phyloP scores from a whole-genome alignment of 495 filamentous ascomycete genomes.

The Peziza echinospora region DNA sequence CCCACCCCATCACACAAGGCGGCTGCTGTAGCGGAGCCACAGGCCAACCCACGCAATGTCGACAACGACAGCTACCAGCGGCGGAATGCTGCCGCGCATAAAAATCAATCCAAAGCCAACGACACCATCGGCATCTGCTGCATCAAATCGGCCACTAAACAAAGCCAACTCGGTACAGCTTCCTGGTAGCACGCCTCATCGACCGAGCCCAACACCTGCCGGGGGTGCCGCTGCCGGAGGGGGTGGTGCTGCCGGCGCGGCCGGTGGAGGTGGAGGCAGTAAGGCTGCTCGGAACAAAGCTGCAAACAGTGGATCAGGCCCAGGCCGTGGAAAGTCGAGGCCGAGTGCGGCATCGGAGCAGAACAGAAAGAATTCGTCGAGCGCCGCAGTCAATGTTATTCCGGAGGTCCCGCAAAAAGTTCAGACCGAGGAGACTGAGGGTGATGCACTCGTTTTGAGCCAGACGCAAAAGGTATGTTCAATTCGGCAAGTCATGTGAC shows the following conservation, averaged over 20 bases:
- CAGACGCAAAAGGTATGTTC: background rate
- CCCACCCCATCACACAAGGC: too few relatives aligned
- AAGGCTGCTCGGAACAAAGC: constrained; percentile 53
- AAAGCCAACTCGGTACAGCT: background rate
- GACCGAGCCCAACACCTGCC: background rate
- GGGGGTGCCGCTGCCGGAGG: constrained; percentile 5
- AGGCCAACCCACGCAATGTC: too few relatives aligned
- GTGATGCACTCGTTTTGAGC: background rate
- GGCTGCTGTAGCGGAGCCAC: too few relatives aligned
- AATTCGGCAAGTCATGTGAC: background rate
- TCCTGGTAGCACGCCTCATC: constrained; percentile 1
- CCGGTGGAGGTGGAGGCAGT: constrained; percentile 6
- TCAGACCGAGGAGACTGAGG: background rate
- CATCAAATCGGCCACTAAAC: constrained; percentile 3
- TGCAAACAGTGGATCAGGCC: constrained; percentile 37
- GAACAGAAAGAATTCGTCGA: background rate
- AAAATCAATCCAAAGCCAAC: constrained; percentile 1
- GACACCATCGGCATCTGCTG: background rate
- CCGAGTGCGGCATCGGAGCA: background rate
- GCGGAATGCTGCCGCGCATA: constrained; percentile 5
- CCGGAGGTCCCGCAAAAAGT: background rate
- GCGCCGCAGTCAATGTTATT: too few relatives aligned
- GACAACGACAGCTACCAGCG: too few relatives aligned
- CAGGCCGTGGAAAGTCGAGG: background rate
- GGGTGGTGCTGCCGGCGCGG: constrained; percentile 17